Conservation (phyloP, 352 stramenopile genomes). For the Phytophthora parvispora region DNA sequence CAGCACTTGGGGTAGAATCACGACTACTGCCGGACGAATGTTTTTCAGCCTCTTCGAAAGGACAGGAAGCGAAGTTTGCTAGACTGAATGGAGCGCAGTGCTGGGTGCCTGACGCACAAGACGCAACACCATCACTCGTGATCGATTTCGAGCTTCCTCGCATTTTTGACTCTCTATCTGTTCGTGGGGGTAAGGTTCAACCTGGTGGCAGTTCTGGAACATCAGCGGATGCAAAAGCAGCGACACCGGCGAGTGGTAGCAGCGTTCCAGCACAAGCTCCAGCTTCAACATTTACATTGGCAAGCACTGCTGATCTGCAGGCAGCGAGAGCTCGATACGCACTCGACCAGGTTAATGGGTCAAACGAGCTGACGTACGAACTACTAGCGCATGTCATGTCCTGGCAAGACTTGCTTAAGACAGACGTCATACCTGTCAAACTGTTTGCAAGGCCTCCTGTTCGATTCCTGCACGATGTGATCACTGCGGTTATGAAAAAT, state of each 20-base stretch:
- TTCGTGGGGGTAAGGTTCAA: conserved; percentile 68
- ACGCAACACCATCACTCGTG: conserved; percentile 62
- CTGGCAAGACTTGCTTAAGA: conserved; percentile 84
- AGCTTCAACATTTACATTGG: conserved; percentile 59
- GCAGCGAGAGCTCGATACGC: conserved; percentile 48
- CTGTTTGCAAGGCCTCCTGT: conserved; percentile 82
- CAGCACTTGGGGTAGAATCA: conserved; percentile 69
- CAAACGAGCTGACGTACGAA: conserved; percentile 75
- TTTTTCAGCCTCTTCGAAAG: conserved; percentile 64
- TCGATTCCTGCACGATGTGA: conserved; percentile 85
- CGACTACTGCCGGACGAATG: conserved; percentile 68
- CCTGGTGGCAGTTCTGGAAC: not conserved
- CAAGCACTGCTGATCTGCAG: conserved; percentile 42
- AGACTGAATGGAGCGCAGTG: conserved; percentile 68
- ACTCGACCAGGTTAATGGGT: conserved; percentile 54
- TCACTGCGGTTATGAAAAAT: conserved; percentile 75
- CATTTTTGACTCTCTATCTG: conserved; percentile 66
- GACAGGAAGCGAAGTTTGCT: conserved; percentile 63
- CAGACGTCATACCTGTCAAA: conserved; percentile 68
- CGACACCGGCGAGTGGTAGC: not conserved
- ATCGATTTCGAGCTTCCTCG: conserved; percentile 81
- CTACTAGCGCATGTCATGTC: conserved; percentile 78
- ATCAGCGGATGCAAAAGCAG: conserved; percentile 7
- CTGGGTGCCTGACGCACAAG: conserved; percentile 67
- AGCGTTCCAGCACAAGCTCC: not conserved